Conservation (phyloP, 225 moss, liverwort and hornwort species). For the Straminergon stramineum region DNA sequence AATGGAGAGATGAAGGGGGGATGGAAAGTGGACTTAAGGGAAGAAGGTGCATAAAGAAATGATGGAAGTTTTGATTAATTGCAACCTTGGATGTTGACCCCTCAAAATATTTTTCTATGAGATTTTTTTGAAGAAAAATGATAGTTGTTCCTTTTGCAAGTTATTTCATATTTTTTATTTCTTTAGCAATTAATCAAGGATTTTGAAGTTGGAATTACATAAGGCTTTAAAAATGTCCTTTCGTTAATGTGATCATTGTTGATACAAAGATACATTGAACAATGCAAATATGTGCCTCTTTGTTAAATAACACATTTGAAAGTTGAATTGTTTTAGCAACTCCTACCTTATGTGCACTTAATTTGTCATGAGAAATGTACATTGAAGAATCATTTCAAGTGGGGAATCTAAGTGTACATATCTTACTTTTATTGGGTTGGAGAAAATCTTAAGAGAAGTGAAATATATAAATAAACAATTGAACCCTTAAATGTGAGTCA, state of each 20-base stretch:
- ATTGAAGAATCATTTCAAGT: background rate
- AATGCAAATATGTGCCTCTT: background rate
- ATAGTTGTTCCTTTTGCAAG: too few relatives aligned
- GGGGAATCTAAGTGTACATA: background rate
- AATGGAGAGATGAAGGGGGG: too few relatives aligned
- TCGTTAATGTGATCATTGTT: accelerated
- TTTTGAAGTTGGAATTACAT: background rate
- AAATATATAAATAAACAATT: background rate
- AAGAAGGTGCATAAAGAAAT: background rate
- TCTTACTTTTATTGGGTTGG: background rate
- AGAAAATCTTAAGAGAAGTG: background rate
- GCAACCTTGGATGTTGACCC: background rate
- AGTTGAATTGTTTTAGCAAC: background rate
- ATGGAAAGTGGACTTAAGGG: background rate
- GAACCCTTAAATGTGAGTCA: background rate
- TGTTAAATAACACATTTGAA: background rate
- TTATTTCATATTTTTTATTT: background rate
- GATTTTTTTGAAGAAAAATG: background rate
- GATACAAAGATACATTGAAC: background rate
- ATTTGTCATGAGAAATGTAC: background rate
- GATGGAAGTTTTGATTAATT: background rate
- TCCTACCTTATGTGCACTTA: background rate
- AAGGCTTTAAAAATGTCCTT: accelerated
- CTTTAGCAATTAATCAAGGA: accelerated
- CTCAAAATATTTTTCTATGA: background rate